phyloP scores from a whole-genome alignment of 163 green algal species.

The Prototheca stagnorum region DNA sequence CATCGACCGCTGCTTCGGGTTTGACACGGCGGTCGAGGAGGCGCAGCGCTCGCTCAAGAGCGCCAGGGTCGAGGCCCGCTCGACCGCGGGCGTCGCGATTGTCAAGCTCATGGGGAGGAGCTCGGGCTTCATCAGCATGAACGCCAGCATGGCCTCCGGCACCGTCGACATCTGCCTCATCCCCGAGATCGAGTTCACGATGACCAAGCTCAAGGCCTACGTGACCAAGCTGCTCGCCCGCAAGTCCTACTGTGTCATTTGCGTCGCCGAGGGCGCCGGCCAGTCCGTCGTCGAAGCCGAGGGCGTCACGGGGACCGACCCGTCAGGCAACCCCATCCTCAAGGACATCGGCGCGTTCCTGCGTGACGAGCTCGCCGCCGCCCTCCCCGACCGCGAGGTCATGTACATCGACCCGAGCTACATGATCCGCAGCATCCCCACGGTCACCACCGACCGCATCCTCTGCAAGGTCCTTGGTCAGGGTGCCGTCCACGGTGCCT shows the following conservation, averaged over 20 bases:
- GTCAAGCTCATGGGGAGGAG: conserved; percentile 89
- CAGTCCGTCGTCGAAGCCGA: conserved; percentile 46
- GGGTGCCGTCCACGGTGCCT: conserved; percentile 24
- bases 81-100: conserved; percentile 51
- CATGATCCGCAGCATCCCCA: conserved; percentile 32
- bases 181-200: conserved; percentile 62
- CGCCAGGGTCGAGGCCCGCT: conserved; percentile 53
- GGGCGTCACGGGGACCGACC: conserved; percentile 39
- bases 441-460: conserved; percentile 29
- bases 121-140: conserved; percentile 67
- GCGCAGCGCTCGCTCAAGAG: conserved; percentile 63
- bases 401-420: conserved; percentile 79
- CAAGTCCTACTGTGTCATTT: conserved; percentile 80
- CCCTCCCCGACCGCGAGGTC: conserved; percentile 56
- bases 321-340: conserved; percentile 84
- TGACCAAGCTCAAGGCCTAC: conserved; percentile 28
- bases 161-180: conserved; percentile 97
- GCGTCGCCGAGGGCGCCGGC: conserved; percentile 82
- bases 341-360: conserved; percentile 49
- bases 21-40: conserved; percentile 92
- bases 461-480: conserved; percentile 31
- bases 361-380: conserved; percentile 42
- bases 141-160: conserved; percentile 75
- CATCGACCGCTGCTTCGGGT: conserved; percentile 85
- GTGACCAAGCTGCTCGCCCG: conserved; percentile 40